phyloP scores from a whole-genome alignment of 352 stramenopile species.

The Phytophthora multivora region DNA sequence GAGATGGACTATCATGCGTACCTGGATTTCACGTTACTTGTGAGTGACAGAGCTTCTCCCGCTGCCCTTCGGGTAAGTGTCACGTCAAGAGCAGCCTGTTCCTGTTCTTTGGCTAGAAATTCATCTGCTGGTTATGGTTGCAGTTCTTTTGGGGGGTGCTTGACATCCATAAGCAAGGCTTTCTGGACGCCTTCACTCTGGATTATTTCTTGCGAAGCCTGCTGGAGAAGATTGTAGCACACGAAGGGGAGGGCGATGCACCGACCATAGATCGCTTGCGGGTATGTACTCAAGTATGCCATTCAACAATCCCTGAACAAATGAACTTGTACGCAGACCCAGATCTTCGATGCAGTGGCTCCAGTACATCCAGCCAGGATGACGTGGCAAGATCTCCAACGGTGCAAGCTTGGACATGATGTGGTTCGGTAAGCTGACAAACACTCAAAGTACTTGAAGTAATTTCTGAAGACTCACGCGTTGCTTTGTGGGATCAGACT shows the following conservation, averaged over 20 bases:
- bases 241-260: constrained; percentile 34
- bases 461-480: too few species aligned
- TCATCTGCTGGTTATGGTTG: not conserved
- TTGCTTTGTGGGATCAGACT: constrained; percentile 26
- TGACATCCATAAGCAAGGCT: constrained; percentile 71
- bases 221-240: constrained; percentile 44
- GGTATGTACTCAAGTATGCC: constrained; percentile 20
- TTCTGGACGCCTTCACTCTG: constrained; percentile 61
- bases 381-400: constrained; percentile 62
- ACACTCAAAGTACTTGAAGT: not conserved
- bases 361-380: constrained; percentile 46
- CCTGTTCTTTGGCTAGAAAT: not conserved
- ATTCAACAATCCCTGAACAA: constrained; percentile 4
- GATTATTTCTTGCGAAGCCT: constrained; percentile 69
- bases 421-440: constrained; percentile 41
- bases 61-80: constrained; percentile 45
- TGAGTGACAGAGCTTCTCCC: constrained; percentile 46
- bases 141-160: constrained; percentile 78
- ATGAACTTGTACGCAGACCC: constrained; percentile 37
- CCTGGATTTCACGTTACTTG: constrained; percentile 62
- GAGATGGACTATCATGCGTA: constrained; percentile 73
- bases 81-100: not conserved
- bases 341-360: constrained; percentile 67
- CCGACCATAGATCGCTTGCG: constrained; percentile 37
- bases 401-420: constrained; percentile 52